Percentiles rank a stretch among this genome's conserved stretches.
Evolutionary conservation across 371 early-diverging fungal genomes (phyloP).

Genomic region (Mucor indicus): DNA sequence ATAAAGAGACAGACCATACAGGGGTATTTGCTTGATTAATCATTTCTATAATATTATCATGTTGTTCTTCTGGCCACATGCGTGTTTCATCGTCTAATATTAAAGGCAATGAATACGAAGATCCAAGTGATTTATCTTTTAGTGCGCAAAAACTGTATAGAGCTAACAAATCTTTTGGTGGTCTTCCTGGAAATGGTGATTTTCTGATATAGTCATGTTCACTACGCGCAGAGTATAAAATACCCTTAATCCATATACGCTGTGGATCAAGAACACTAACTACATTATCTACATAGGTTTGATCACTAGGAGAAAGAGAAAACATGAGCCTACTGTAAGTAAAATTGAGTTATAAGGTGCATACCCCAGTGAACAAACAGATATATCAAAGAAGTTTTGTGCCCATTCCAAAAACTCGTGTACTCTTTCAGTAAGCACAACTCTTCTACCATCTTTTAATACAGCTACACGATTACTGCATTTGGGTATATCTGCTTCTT

Average conservation of each 20-base stretch:
- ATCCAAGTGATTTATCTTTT: constrained; percentile 45
- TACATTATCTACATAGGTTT: constrained; percentile 75
- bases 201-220: constrained; percentile 66
- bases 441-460: constrained; percentile 62
- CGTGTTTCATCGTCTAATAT: constrained; percentile 74
- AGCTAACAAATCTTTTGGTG: constrained; percentile 72
- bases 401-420: constrained; percentile 81
- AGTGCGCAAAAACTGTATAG: constrained; percentile 66
- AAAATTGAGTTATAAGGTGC: neutral
- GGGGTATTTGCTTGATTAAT: constrained; percentile 46
- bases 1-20: constrained; percentile 72
- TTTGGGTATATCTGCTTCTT: constrained; percentile 50
- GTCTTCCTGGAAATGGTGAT: constrained; percentile 46
- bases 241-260: constrained; percentile 59
- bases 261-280: constrained; percentile 66
- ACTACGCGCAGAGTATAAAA: constrained; percentile 69
- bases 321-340: neutral
- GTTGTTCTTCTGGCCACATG: constrained; percentile 79
- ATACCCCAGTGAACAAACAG: constrained; percentile 77
- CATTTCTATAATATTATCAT: constrained; percentile 78
- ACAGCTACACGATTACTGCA: constrained; percentile 56
- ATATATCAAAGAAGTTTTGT: constrained; percentile 64
- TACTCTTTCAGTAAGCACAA: constrained; percentile 68
- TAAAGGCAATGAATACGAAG: constrained; percentile 54
- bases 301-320: constrained; percentile 45